Evolutionary conservation across 352 stramenopile genomes (phyloP), one percentile per base, ranked within the genome.

Genomic region (Globisporangium viniferum): DNA sequence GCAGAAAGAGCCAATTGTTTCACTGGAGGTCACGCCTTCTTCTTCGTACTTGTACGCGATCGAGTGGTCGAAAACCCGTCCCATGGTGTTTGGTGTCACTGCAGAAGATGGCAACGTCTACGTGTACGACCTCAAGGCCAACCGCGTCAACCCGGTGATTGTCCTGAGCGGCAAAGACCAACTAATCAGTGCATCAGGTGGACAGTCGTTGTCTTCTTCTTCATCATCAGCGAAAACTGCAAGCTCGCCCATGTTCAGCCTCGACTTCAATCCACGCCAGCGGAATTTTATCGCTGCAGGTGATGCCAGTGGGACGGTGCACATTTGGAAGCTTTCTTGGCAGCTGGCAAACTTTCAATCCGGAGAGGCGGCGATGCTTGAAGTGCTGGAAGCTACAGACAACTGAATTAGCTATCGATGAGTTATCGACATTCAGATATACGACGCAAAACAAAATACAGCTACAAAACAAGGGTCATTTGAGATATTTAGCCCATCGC

Each of bases 321-420:
- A 94, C 63, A 85, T 96, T 31, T 94, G 89, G 85, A 95, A 95
- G 49, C 73, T 97, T 6, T 82, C 80, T 41, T 97, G 84, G 85
- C 78, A 89, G 35, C 79, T 97, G 7, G 82, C 85, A 2, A 95
- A 92, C 48, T 78, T 93, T 27, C 86, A 95, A 67, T 77, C 84
- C 2, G 82, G 76, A 8, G 88, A 96, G 76, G 62, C 74, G 0
- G 78, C 77, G 18, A 54, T 92, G 31, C 74, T 94, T 3, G 84
- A 92, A 41, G 69, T 72, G 14, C 31, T 82, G 1, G 77, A 84
- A 54, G 72, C 51, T 5, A 44, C 51, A 9, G 55, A 69, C 5
- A 59, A 55, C 14, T 57, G 9, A 59, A 24, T 24, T 20, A 4
- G 35, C 27, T 12, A 1, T 8, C 18, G 18, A 29, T 41, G 24